Evolutionary conservation across 192 early-diverging fungal species (phyloP).

Genomic region (Backusella sp.): DNA sequence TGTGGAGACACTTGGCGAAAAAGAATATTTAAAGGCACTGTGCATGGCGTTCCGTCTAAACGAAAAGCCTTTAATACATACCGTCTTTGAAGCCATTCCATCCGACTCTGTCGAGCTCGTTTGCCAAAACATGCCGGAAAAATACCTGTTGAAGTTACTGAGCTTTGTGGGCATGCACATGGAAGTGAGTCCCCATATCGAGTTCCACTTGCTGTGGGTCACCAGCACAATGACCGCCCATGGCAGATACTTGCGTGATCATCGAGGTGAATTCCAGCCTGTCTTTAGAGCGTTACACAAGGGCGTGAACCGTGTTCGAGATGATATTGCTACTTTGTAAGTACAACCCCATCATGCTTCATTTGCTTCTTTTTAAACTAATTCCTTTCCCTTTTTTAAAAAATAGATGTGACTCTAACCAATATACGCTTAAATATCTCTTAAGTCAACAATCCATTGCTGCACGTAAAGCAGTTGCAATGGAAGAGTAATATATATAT

Average conservation of each 20-base stretch:
- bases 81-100: conserved; percentile 81
- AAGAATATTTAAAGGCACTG: conserved; percentile 85
- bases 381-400: conserved; percentile 4
- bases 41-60: conserved; percentile 95
- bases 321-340: conserved; percentile 62
- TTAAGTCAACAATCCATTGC: conserved; percentile 38
- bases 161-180: conserved; percentile 78
- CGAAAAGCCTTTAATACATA: conserved; percentile 72
- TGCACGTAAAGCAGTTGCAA: neutral
- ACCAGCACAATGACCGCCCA: conserved; percentile 74
- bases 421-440: conserved; percentile 69
- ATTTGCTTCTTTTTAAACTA: neutral
- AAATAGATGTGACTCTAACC: conserved; percentile 79
- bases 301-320: conserved; percentile 50
- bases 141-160: conserved; percentile 85
- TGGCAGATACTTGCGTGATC: conserved; percentile 68
- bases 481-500: conserved; percentile 12
- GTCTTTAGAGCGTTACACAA: conserved; percentile 84
- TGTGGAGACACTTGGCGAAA: conserved; percentile 64
- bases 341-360: conserved; percentile 18
- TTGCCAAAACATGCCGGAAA: conserved; percentile 77
- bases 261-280: conserved; percentile 62
- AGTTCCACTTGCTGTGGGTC: conserved; percentile 88
- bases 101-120: conserved; percentile 72
- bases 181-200: conserved; percentile 80